phyloP scores from a whole-genome alignment of 192 early-diverging fungal genomes.

The Diversispora eburnea region DNA sequence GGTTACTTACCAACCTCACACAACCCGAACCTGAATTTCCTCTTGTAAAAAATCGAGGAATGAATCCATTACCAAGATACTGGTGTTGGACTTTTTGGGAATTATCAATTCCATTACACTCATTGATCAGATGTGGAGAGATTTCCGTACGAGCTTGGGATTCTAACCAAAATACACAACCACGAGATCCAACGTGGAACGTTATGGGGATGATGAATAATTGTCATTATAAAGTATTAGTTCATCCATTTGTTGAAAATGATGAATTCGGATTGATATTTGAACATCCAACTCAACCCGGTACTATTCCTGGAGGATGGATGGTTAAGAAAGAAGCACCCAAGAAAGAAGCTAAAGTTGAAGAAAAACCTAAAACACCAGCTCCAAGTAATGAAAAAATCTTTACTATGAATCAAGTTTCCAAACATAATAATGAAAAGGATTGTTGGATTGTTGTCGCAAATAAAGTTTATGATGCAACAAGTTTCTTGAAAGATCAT shows the following conservation, averaged over 20 bases:
- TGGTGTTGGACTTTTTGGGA: constrained; percentile 71
- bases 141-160: constrained; percentile 64
- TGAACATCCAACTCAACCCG: constrained; percentile 52
- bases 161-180: constrained; percentile 55
- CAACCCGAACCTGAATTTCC: constrained; percentile 34
- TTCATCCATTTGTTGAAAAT: constrained; percentile 31
- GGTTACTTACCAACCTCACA: constrained; percentile 63
- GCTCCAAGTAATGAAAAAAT: constrained; percentile 6
- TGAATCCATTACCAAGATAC: constrained; percentile 28
- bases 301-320: constrained; percentile 48
- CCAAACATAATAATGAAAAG: constrained; percentile 56
- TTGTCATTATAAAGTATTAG: constrained; percentile 52
- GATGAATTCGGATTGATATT: constrained; percentile 36
- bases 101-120: constrained; percentile 34
- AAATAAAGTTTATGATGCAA: constrained; percentile 73
- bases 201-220: constrained; percentile 80
- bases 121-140: constrained; percentile 44
- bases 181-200: constrained; percentile 60
- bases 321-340: constrained; percentile 38
- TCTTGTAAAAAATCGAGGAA: constrained; percentile 1
- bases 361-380: not conserved
- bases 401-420: constrained; percentile 63
- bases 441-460: constrained; percentile 80
- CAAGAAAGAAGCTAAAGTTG: constrained; percentile 1
- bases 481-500: constrained; percentile 73